Percentiles rank a stretch among this genome's conserved stretches.
Conservation (phyloP, 208 protist species). For the Borovskyia barvae region DNA sequence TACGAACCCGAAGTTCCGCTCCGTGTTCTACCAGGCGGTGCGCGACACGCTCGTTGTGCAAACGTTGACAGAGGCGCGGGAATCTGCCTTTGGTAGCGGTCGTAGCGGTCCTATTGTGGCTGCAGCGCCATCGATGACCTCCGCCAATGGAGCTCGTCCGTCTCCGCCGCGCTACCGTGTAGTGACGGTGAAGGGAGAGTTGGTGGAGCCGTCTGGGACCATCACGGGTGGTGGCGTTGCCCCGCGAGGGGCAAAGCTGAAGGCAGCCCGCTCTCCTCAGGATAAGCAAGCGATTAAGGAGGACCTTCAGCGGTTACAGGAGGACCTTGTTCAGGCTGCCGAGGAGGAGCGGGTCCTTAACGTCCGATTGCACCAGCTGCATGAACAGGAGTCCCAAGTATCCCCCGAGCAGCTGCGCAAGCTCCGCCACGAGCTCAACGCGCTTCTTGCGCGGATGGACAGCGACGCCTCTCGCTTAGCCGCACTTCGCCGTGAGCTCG, state of each 20-base stretch:
- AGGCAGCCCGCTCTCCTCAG: constrained; percentile 69
- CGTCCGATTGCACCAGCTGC: constrained; percentile 61
- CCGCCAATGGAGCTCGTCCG: no score
- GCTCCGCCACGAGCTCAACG: constrained; percentile 46
- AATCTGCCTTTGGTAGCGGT: constrained; percentile 73
- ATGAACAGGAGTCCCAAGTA: constrained; percentile 52
- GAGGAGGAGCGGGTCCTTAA: constrained; percentile 68
- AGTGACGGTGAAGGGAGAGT: constrained; percentile 95
- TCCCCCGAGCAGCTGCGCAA: constrained; percentile 51
- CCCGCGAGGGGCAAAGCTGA: constrained; percentile 80
- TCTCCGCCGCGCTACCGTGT: constrained; percentile 87
- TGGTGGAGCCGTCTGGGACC: constrained; percentile 97
- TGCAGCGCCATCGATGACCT: background rate
- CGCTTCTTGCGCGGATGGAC: constrained; percentile 45
- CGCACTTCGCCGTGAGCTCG: constrained; percentile 37
- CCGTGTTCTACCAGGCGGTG: constrained; percentile 97
- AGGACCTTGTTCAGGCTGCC: constrained; percentile 68
- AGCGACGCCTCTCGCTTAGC: constrained; percentile 34
- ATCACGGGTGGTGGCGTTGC: constrained; percentile 98
- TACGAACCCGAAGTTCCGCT: constrained; percentile 81
- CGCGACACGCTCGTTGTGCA: constrained; percentile 97
- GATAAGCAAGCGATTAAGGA: constrained; percentile 75
- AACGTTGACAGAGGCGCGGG: constrained; percentile 89
- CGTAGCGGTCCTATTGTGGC: background rate
- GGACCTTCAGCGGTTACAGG: constrained; percentile 70